A percentile compares a stretch with the other conserved stretches of the same genome.
These are phyloP conservation scores for Schoenoplectus triqueter DNA, from an alignment of 202 grass and related monocot genomes.

Conservation along the genomic window DNA sequence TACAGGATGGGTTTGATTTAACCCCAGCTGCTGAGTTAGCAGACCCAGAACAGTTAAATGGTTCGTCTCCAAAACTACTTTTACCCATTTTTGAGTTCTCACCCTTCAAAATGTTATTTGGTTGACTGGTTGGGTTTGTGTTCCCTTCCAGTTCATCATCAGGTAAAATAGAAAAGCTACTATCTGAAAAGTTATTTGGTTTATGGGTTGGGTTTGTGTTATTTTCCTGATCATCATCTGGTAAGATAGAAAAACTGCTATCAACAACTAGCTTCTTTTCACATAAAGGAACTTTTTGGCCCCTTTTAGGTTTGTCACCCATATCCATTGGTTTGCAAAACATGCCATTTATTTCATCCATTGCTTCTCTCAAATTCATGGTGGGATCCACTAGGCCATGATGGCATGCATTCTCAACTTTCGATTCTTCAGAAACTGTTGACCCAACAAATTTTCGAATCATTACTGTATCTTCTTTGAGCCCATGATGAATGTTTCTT, in stretches of 20 bases:
- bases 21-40: constrained; percentile 20
- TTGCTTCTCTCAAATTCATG: constrained; percentile 85
- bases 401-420: constrained; percentile 90
- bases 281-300: constrained; percentile 40
- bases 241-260: constrained; percentile 69
- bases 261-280: constrained; percentile 47
- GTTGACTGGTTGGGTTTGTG: constrained; percentile 9
- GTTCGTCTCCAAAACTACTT: not conserved
- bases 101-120: not conserved
- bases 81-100: constrained; percentile 18
- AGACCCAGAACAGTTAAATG: not conserved
- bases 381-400: constrained; percentile 87
- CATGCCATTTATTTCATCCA: constrained; percentile 92
- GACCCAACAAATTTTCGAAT: constrained; percentile 88
- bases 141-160: constrained; percentile 62
- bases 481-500: constrained; percentile 46
- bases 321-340: constrained; percentile 77
- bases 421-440: constrained; percentile 65
- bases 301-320: constrained; percentile 48
- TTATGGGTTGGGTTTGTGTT: constrained; percentile 26
- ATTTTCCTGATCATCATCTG: constrained; percentile 59
- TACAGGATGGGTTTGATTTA: constrained; percentile 38
- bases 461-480: constrained; percentile 61
- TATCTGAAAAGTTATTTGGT: constrained; percentile 26
- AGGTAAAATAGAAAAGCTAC: constrained; percentile 66